A percentile compares a stretch with the other conserved stretches of the same genome.
Evolutionary conservation across 345 rosid species (phyloP).

Genomic region (Dovyalis caffra): DNA sequence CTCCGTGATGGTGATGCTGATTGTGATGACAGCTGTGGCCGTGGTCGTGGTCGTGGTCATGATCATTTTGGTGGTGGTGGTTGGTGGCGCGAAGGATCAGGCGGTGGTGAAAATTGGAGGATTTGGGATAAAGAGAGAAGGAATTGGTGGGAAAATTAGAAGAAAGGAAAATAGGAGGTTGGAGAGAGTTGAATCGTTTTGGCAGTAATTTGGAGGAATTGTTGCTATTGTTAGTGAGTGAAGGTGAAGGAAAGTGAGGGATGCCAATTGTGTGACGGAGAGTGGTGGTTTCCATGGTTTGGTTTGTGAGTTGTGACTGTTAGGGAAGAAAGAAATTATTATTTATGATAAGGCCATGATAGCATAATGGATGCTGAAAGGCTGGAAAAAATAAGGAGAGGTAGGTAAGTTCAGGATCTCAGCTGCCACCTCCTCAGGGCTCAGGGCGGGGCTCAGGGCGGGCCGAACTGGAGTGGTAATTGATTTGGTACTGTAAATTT

Average conservation of each 20-base stretch:
- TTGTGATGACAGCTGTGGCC: slow-evolving; percentile 36
- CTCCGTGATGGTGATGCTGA: slow-evolving; percentile 43
- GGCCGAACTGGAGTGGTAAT: too few relatives aligned
- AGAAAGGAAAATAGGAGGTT: slow-evolving; percentile 32
- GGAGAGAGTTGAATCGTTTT: slow-evolving; percentile 5
- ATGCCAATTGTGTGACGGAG: slow-evolving; percentile 37
- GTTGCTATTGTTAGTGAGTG: too few relatives aligned
- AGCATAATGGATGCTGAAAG: too few relatives aligned
- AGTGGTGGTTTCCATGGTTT: slow-evolving; percentile 46
- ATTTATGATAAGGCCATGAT: too few relatives aligned
- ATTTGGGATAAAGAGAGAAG: slow-evolving; percentile 4
- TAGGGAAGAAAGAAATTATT: too few relatives aligned
- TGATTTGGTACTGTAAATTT: too few relatives aligned
- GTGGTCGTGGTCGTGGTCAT: slow-evolving; percentile 20
- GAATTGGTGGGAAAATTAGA: slow-evolving; percentile 28
- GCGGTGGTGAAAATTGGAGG: slow-evolving; percentile 15
- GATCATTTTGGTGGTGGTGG: slow-evolving; percentile 25
- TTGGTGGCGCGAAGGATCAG: slow-evolving; percentile 24
- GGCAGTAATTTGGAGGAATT: slow-evolving; percentile 28
- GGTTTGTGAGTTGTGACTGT: too few relatives aligned
- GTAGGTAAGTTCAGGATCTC: too few relatives aligned
- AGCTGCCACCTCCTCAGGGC: too few relatives aligned
- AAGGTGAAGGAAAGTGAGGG: slow-evolving; percentile 37
- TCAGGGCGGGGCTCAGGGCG: too few relatives aligned
- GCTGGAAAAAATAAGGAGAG: too few relatives aligned